Base-by-base conservation (phyloP, 73 alveolate genomes). In the Blepharisma stoltei region DNA sequence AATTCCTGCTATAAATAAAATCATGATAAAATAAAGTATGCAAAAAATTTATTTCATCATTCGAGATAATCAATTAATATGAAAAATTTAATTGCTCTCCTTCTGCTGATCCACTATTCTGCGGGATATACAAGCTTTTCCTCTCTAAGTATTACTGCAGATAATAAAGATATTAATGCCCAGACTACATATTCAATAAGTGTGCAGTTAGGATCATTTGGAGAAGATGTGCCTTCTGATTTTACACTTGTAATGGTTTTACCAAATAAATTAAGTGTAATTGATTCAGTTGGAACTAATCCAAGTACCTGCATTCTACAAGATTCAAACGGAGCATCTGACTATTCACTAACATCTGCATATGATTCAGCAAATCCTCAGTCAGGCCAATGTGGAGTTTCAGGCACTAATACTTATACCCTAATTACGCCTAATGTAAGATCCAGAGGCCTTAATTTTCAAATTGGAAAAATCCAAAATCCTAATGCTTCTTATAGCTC, bases 291-390 rank as follows among this genome's bases (percentile, higher is more conserved):
- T 60, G 46, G 46, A 14, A 18, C 47, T 60, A 14, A 14, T 14
- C 73, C 73, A 18, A 5, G 5, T 60, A 14, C 14, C 23, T 60
- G 73, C 45, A 18, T 38, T 18, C 46, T 60, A 25, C 18, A 8
- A 14, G 73, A 60, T 25, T 32, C 41, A 32, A 3, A 3, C 41
- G 41, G 41, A 32, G 3, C 41, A 32, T 0, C 73, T 1, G 73
- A 60, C 2, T 14, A 14, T 2, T 1, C 23, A 20, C 14, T 60
- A n/a, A 60, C 38, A 60, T 14, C 73, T 18, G 38, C 23, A 14
- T 60, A 60, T 25, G 45, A 60, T 38, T 25, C 73, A 18, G 2
- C 46, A 60, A 60, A 60, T 20, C 73, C 73, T 18, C 14, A 38
- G 2, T 4, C 14, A 8, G 73, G 48, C 23, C 73, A 60, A 60